Percentiles rank a stretch among this genome's conserved stretches.
These are phyloP conservation scores for Mucor piriformis DNA, from an alignment of 371 early-diverging fungal species.

Conservation along the genomic window DNA sequence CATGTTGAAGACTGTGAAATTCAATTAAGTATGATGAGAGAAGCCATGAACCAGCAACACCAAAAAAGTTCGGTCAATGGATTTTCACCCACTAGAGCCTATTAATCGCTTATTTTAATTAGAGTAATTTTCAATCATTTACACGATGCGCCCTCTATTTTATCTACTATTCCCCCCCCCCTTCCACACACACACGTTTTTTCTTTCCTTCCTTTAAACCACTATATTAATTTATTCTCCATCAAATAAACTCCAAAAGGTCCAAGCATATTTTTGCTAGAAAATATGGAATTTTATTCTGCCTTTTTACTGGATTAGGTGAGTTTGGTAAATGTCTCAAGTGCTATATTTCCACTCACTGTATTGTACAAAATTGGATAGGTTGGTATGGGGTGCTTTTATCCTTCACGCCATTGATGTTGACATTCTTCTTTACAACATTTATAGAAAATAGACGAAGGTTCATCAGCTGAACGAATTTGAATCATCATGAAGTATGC, in stretches of 20 bases:
- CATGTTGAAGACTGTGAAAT: constrained; percentile 65
- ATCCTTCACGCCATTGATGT: constrained; percentile 80
- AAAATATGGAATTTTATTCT: neutral
- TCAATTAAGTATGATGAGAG: constrained; percentile 63
- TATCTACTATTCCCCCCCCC: neutral
- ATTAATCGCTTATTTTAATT: constrained; percentile 7
- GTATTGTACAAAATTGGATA: constrained; percentile 1
- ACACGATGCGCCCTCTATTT: neutral
- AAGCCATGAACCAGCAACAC: constrained; percentile 55
- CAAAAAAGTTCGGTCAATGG: constrained; percentile 14
- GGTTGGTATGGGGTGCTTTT: constrained; percentile 1
- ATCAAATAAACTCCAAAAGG: neutral
- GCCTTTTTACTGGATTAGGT: neutral
- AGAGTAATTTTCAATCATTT: no score
- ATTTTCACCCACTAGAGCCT: constrained; percentile 26
- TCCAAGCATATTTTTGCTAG: neutral
- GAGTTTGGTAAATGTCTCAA: neutral
- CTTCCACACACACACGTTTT: neutral
- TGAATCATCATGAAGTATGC: constrained; percentile 95
- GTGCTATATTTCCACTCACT: no score
- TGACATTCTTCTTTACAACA: constrained; percentile 71
- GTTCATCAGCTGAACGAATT: constrained; percentile 96
- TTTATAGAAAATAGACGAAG: constrained; percentile 90
- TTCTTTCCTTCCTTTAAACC: neutral
- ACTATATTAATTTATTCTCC: neutral